Evolutionary conservation across 257 asterid genomes (phyloP), one percentile per base, ranked within the genome.

Genomic region (Pogostemon cablin): DNA sequence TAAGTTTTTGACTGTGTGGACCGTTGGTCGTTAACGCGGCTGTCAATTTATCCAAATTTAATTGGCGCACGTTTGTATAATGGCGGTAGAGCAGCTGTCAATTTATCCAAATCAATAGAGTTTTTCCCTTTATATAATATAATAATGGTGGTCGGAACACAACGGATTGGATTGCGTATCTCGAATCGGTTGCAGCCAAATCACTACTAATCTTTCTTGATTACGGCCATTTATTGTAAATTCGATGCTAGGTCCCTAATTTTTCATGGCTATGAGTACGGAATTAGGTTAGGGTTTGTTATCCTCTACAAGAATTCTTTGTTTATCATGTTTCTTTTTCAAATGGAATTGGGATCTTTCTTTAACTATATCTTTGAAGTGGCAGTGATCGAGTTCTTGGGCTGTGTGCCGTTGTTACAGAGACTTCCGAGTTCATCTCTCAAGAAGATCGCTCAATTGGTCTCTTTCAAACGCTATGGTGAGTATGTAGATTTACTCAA

Each of bases 361-460:
- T 61, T 7, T 12, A 12, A 37, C 15, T 7, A 5, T 34, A 38
- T 54, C 6, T 55, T 70, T 56, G 40, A 57, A 55, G 41, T 65
- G 62, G 72, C 87, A 91, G 98, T 91, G 80, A 85, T 88, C 62
- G 99, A 87, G 86, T 93, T 87, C 71, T 78, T 93, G 85, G 96
- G 97, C 48, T 73, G 91, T 12, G 97, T 93, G 73, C 95, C 98
- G 17, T 83, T 93, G 88, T 87, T 93, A 3, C 99, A 93, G 84
- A 84, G 85, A 77, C 90, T 93, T 50, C 98, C 99, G 0, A 76
- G 86, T 68, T 87, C 96, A 40, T 91, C 98, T 20, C 83, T 87
- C 34, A 78, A 62, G 82, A 93, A 74, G 80, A 87, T 93, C 68
- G 95, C 99, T 40, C 81, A 83, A 76, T 55, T 85, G 39, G 92